Evolutionary conservation across 441 rosid species (phyloP), one percentile per base, ranked within the genome.

Genomic region (Lagerstroemia fauriei): DNA sequence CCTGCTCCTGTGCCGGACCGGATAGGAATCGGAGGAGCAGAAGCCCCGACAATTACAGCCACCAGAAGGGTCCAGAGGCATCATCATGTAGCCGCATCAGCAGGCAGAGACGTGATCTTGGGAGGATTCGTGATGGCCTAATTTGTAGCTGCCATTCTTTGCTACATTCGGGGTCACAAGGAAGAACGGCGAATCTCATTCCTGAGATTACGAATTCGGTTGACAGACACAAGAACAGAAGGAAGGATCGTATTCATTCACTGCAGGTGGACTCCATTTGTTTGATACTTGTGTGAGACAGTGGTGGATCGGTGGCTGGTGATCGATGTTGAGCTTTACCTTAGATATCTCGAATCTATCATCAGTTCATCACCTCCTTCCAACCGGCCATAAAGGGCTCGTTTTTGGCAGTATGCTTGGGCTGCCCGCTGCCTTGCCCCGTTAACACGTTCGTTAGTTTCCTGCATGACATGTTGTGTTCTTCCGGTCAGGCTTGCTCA

Each of bases 121-220:
- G 89, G 88, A 57, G 91, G 90, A 38, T 87, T 87, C 65, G 47
- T 84, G 69, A 41, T 66, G 59, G 88, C 80, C 20, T n/a, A n/a
- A n/a, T 31, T 85, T 31, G 80, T 84, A 71, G 88, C 76, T 3
- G 85, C 69, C 4, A 83, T 88, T 77, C 51, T 83, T 29, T 88
- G 83, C 79, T 90, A 86, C 82, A 81, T 88, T 47, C 86, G 85
- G 27, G 27, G 78, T 85, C 53, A 85, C 89, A 11, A 87, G 83
- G 75, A 87, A 41, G 82, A 81, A 27, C 34, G 50, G 56, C 29
- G 75, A 71, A 68, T 14, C 18, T 22, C 50, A 69, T 9, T 57
- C 71, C 76, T 79, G 82, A 81, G 46, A 17, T 5, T 69, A 18
- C 29, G 3, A n/a, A 2, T 61, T n/a, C 13, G 31, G 31, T 24